A percentile compares a stretch with the other conserved stretches of the same genome.
Evolutionary conservation across 441 rosid genomes (phyloP).

Genomic region (Rhodomyrtus psidioides): DNA sequence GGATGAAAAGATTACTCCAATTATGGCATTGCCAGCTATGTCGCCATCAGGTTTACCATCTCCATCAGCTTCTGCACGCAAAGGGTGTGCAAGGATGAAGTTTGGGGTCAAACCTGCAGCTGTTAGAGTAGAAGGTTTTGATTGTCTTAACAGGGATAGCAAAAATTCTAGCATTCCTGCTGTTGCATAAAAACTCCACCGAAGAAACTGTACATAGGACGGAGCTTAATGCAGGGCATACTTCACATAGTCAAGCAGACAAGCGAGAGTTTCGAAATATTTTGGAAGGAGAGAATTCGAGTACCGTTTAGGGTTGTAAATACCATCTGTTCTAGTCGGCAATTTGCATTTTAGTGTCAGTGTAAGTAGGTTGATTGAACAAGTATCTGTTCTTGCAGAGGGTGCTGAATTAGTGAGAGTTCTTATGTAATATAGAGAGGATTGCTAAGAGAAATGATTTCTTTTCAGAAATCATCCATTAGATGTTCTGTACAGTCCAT

Average conservation of each 20-base stretch:
- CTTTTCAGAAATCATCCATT: neutral
- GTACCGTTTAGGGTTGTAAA: neutral
- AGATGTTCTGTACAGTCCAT: neutral
- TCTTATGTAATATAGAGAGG: neutral
- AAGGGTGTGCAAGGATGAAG: slow-evolving; percentile 26
- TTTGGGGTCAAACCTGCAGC: slow-evolving; percentile 75
- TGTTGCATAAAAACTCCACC: slow-evolving; percentile 3
- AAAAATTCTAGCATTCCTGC: slow-evolving; percentile 82
- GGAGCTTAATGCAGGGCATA: neutral
- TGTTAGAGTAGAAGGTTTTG: slow-evolving; percentile 98
- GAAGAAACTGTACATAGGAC: slow-evolving; percentile 3
- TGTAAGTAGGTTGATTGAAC: neutral
- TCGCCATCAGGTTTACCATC: slow-evolving; percentile 43
- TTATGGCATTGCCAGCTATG: neutral
- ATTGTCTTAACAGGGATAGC: slow-evolving; percentile 91
- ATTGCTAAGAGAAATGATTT: neutral
- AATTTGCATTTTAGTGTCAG: neutral
- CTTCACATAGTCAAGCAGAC: neutral
- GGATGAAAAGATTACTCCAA: slow-evolving; percentile 38
- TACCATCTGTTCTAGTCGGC: neutral
- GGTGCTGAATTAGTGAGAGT: neutral
- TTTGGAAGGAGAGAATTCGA: neutral
- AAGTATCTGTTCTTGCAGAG: neutral
- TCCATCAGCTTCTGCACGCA: slow-evolving; percentile 36
- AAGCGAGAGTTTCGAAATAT: neutral